Evolutionary conservation across 164 flowering plant genomes (phyloP).

Genomic region (Buxus sempervirens): DNA sequence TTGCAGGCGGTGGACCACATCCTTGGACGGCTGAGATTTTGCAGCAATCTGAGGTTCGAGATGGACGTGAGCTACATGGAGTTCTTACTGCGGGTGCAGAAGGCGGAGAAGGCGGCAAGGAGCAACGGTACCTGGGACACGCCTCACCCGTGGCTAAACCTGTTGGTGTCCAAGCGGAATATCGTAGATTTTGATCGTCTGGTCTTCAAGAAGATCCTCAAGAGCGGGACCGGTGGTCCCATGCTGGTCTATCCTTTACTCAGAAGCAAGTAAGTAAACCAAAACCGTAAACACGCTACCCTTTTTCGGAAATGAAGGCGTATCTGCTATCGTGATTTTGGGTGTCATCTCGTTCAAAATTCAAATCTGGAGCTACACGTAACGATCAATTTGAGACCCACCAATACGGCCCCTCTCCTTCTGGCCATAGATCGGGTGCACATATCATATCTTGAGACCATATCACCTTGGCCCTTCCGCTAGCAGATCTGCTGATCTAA

Average conservation of each 20-base stretch:
- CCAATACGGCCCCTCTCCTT: no score
- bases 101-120: conserved; percentile 47
- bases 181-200: conserved; percentile 53
- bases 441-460: no score
- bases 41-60: conserved; percentile 38
- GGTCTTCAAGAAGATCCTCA: conserved; percentile 59
- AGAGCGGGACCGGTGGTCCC: conserved; percentile 80
- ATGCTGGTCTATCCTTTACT: conserved; percentile 78
- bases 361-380: no score
- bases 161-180: conserved; percentile 56
- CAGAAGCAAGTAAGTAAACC: conserved; percentile 67
- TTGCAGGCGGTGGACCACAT: conserved; percentile 46
- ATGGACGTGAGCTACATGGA: conserved; percentile 59
- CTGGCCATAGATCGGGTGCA: no score
- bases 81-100: conserved; percentile 65
- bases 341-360: no score
- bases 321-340: no score
- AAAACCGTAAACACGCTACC: no score
- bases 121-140: conserved; percentile 71
- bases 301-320: no score
- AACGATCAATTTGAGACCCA: no score
- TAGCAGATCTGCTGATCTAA: no score
- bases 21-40: conserved; percentile 46
- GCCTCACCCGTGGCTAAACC: conserved; percentile 92
- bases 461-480: no score